phyloP scores from a whole-genome alignment of 306 rosid species.

The Begonia loranthoides region DNA sequence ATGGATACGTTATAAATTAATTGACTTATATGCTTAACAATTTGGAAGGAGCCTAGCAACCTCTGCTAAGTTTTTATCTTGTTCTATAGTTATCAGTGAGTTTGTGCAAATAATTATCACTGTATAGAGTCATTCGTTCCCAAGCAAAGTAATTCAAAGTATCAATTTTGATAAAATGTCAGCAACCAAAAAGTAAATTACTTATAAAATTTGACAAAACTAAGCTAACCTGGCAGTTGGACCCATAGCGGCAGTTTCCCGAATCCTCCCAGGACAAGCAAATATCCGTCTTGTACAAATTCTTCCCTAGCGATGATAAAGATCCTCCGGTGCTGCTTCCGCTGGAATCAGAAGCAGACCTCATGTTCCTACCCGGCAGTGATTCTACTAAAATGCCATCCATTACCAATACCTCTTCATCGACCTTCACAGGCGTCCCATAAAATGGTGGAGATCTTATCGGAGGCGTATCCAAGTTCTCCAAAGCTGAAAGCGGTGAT shows the following conservation, averaged over 20 bases:
- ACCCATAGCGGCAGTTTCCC: conserved; percentile 30
- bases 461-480: conserved; percentile 23
- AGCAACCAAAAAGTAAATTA: neutral
- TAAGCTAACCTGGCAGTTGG: conserved; percentile 42
- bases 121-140: no score
- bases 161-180: neutral
- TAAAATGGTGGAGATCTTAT: conserved; percentile 25
- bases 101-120: no score
- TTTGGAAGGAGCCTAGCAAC: no score
- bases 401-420: conserved; percentile 53
- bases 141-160: neutral
- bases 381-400: conserved; percentile 41
- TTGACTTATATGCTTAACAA: neutral
- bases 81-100: no score
- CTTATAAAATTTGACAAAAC: neutral
- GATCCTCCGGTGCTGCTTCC: conserved; percentile 3
- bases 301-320: conserved; percentile 16
- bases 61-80: no score
- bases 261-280: conserved; percentile 33
- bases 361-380: conserved; percentile 15
- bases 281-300: conserved; percentile 18
- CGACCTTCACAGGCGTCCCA: conserved; percentile 33
- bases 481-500: conserved; percentile 37
- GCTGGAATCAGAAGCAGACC: conserved; percentile 22
- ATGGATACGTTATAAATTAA: neutral